These are phyloP conservation scores for Ceratocystis cacaofunesta DNA, from an alignment of 2,329 filamentous ascomycete genomes.

Conservation along the genomic window DNA sequence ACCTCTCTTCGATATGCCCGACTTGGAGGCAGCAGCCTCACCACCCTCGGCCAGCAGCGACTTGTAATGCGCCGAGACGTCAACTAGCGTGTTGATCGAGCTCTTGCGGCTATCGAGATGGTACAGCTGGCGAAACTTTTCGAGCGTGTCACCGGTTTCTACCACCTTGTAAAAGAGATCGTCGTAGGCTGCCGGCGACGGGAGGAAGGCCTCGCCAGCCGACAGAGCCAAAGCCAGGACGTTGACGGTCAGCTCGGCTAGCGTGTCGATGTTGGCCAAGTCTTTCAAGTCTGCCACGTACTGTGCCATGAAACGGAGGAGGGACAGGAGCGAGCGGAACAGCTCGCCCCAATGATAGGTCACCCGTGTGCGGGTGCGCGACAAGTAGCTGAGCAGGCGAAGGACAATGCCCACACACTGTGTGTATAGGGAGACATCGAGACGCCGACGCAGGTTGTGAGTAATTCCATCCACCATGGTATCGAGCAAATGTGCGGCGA, in stretches of 20 bases:
- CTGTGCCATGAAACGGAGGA: slow-evolving; percentile 79
- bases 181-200: slow-evolving; percentile 75
- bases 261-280: slow-evolving; percentile 51
- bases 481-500: slow-evolving; percentile 67
- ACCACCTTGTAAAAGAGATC: slow-evolving; percentile 98
- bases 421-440: slow-evolving; percentile 75
- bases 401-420: slow-evolving; percentile 69
- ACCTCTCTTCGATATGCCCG: neutral
- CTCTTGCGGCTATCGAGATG: slow-evolving; percentile 42
- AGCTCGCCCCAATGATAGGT: slow-evolving; percentile 90
- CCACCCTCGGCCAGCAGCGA: slow-evolving; percentile 53
- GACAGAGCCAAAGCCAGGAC: slow-evolving; percentile 72
- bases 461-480: slow-evolving; percentile 81
- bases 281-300: slow-evolving; percentile 66
- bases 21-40: slow-evolving; percentile 17
- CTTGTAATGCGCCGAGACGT: slow-evolving; percentile 74
- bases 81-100: slow-evolving; percentile 73
- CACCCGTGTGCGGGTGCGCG: slow-evolving; percentile 65
- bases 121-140: slow-evolving; percentile 71
- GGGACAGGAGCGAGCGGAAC: slow-evolving; percentile 74
- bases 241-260: slow-evolving; percentile 67
- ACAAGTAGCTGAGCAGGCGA: slow-evolving; percentile 70
- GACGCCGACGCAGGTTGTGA: slow-evolving; percentile 67
- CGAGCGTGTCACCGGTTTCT: slow-evolving; percentile 70
- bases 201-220: slow-evolving; percentile 78